Conservation (phyloP, 805 yeast genomes). For the Schizosaccharomyces japonicus region DNA sequence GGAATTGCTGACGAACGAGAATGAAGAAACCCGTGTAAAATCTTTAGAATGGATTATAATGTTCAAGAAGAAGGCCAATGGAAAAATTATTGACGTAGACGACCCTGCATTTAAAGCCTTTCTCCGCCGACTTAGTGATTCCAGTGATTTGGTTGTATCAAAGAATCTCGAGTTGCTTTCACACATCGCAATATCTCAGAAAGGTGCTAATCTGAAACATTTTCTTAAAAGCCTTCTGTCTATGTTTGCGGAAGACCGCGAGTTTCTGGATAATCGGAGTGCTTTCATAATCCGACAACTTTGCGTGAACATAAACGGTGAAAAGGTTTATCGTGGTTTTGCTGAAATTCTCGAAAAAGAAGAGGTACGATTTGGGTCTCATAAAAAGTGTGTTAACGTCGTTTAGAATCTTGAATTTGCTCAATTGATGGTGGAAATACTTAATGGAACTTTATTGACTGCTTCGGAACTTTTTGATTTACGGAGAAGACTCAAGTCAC, state of each 20-base stretch:
- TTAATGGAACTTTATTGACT: slow-evolving; percentile 65
- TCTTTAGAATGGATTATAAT: slow-evolving; percentile 75
- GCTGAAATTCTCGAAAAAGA: slow-evolving; percentile 44
- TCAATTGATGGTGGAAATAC: slow-evolving; percentile 59
- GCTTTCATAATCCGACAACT: slow-evolving; percentile 66
- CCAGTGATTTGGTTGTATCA: slow-evolving; percentile 55
- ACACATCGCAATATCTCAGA: slow-evolving; percentile 43
- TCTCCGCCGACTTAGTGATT: slow-evolving; percentile 46
- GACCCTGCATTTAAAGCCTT: slow-evolving; percentile 54
- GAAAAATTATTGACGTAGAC: slow-evolving; percentile 23
- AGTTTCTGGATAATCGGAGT: slow-evolving; percentile 44
- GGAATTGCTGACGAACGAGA: slow-evolving; percentile 45
- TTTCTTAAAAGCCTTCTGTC: slow-evolving; percentile 50
- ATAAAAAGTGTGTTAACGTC: not conserved
- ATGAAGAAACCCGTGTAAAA: slow-evolving; percentile 61
- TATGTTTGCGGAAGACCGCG: slow-evolving; percentile 45
- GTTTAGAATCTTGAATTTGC: slow-evolving; percentile 33
- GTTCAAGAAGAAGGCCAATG: slow-evolving; percentile 48
- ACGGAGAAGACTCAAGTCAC: slow-evolving; percentile 30
- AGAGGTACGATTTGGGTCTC: slow-evolving; percentile 17
- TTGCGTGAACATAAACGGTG: slow-evolving; percentile 59
- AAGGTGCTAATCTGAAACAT: slow-evolving; percentile 50
- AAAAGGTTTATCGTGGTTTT: slow-evolving; percentile 55
- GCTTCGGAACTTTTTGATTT: slow-evolving; percentile 56
- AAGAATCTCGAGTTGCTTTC: slow-evolving; percentile 51